Percentiles rank a stretch among this genome's conserved stretches.
These are phyloP conservation scores for Nothophytophthora sp. DNA, from an alignment of 352 stramenopile genomes.

Conservation along the genomic window DNA sequence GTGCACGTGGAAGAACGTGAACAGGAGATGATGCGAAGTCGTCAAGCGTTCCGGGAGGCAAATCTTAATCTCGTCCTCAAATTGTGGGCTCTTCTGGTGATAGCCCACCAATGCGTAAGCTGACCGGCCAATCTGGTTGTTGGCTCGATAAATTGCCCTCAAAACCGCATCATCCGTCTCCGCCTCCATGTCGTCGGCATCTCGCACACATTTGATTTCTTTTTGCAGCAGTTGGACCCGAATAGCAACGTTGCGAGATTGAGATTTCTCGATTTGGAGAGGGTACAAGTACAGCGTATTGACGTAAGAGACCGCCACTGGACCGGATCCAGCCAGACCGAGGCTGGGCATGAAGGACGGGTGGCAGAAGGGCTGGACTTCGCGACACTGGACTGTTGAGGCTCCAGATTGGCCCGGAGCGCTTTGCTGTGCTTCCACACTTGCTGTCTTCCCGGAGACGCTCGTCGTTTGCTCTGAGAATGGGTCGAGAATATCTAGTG, in stretches of 20 bases:
- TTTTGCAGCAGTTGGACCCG: slow-evolving; percentile 60
- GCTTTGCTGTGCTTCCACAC: background rate
- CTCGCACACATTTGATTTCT: slow-evolving; percentile 49
- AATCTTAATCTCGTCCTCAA: slow-evolving; percentile 78
- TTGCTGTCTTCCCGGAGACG: background rate
- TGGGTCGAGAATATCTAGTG: slow-evolving; percentile 33
- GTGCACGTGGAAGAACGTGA: slow-evolving; percentile 83
- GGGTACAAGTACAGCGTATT: slow-evolving; percentile 72
- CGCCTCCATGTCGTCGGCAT: slow-evolving; percentile 29
- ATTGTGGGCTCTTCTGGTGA: slow-evolving; percentile 77
- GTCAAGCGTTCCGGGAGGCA: slow-evolving; percentile 56
- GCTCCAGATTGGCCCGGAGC: background rate
- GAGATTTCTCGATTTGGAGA: slow-evolving; percentile 62
- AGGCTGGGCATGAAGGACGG: slow-evolving; percentile 27
- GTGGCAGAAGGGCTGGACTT: slow-evolving; percentile 72
- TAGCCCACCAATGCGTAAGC: slow-evolving; percentile 67
- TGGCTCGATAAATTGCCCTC: slow-evolving; percentile 32
- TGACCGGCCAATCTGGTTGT: slow-evolving; percentile 26
- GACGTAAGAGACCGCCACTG: slow-evolving; percentile 56
- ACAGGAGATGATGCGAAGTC: slow-evolving; percentile 53
- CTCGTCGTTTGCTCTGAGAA: slow-evolving; percentile 25
- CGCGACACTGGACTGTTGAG: slow-evolving; percentile 30
- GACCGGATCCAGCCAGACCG: slow-evolving; percentile 48
- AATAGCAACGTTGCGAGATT: slow-evolving; percentile 67
- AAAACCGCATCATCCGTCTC: slow-evolving; percentile 36